Evolutionary conservation across 495 filamentous ascomycete species (phyloP).

Genomic region (Patellaria atrata): DNA sequence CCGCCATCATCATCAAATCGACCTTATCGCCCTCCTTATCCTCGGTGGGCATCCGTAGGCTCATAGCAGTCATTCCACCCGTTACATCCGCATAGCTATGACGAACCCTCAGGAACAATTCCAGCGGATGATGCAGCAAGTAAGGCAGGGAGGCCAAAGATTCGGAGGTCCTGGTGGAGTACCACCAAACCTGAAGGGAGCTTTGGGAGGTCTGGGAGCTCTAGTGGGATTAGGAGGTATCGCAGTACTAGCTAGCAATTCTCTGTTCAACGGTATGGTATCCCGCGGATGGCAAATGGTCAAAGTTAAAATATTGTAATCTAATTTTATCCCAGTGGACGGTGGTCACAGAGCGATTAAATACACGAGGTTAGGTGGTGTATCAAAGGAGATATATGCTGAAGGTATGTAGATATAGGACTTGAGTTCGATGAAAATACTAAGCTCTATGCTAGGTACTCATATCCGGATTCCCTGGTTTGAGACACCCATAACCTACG

Average conservation of each 20-base stretch:
- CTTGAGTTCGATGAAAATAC: not conserved
- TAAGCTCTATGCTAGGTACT: slow-evolving; percentile 47
- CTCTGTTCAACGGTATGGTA: slow-evolving; percentile 74
- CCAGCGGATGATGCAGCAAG: slow-evolving; percentile 39
- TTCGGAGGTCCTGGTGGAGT: slow-evolving; percentile 37
- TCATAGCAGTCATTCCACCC: too few species aligned
- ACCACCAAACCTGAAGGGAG: slow-evolving; percentile 22
- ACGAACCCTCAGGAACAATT: slow-evolving; percentile 51
- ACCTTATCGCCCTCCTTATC: slow-evolving; percentile 1
- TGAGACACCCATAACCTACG: slow-evolving; percentile 91
- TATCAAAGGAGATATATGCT: slow-evolving; percentile 86
- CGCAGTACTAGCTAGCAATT: slow-evolving; percentile 53
- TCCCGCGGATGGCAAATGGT: not conserved
- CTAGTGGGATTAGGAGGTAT: slow-evolving; percentile 52
- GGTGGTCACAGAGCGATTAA: slow-evolving; percentile 99
- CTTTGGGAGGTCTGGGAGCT: slow-evolving; percentile 25
- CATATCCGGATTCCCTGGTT: slow-evolving; percentile 91
- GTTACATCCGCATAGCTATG: slow-evolving; percentile 14
- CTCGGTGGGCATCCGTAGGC: not conserved
- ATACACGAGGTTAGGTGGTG: slow-evolving; percentile 85
- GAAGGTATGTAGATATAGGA: slow-evolving; percentile 51
- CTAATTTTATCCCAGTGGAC: slow-evolving; percentile 49
- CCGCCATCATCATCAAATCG: too few species aligned
- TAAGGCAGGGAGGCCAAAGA: slow-evolving; percentile 35
- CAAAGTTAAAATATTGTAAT: not conserved